Evolutionary conservation across 1,139 yeast species (phyloP), one percentile per base, ranked within the genome.

Genomic region (Geotrichum klebahnii): DNA sequence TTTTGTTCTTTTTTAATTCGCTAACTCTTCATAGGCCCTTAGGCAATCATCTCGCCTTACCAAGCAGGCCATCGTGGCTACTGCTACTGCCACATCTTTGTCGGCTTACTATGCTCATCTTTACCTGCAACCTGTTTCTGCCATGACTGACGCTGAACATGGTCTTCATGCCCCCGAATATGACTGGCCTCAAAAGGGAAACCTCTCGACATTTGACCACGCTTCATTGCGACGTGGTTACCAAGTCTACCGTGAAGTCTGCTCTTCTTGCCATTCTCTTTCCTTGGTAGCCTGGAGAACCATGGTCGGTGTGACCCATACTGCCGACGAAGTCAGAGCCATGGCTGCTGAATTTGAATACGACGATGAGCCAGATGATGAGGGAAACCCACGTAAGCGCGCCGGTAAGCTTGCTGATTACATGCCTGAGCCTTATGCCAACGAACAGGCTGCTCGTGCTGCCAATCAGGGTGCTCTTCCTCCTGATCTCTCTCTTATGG

Each of bases 391-490:
- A 72, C 87, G 87, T 77, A 89, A 85, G 84, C 88, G 98, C 78
- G 85, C 95, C 55, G 99, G 99, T 75, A 94, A 92, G 76, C 80
- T 92, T 68, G 90, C 97, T 58, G 99, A 92, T 74, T 81, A 85
- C 74, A 76, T 94, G 64, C 97, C 95, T 62, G 86, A 85, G 59
- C 98, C 99, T 55, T 92, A 92, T 72, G 89, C 86, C 62, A 92
- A 92, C 70, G 98, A 92, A 72, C 95, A 94, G 76, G 97, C 97
- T 59, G 98, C 98, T 49, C 88, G 98, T 78, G 97, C 98, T 61
- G 97, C 96, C 59, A 92, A 92, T 79, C 97, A 88, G 76, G 98
- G 99, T 73, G 97, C 98, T 57, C 78, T 85, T 61, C 99, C 99
- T 57, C 99, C 99, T 58, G 99, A 92, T 76, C 82, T 92, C 70